These are phyloP conservation scores for Yamagishiella unicocca DNA, from an alignment of 139 green algal genomes.

Conservation along the genomic window DNA sequence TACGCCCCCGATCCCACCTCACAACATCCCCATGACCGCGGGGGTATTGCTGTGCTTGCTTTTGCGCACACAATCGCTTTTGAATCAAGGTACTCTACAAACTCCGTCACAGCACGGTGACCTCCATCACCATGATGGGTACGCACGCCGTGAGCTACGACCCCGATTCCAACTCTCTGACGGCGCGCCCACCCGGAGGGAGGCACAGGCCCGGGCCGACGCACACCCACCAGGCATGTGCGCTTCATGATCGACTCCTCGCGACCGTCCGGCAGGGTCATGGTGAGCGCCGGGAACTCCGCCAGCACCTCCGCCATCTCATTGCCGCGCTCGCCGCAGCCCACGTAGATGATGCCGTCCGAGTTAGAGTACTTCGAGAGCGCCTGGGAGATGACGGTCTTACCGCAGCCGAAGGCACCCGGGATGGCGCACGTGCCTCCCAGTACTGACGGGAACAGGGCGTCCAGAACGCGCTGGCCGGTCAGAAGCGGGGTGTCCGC, in stretches of 20 bases:
- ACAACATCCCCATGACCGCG: no score
- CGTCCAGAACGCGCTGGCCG: conserved; percentile 97
- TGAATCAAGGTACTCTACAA: no score
- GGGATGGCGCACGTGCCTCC: conserved; percentile 98
- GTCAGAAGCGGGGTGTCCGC: conserved; percentile 98
- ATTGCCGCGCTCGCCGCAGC: conserved; percentile 97
- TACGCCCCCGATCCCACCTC: no score
- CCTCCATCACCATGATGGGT: no score
- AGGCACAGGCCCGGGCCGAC: neutral
- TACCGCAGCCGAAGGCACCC: conserved; percentile 98
- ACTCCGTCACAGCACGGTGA: no score
- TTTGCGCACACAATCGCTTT: no score
- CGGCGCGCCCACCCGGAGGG: no score
- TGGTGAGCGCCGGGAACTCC: conserved; percentile 98
- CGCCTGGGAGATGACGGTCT: conserved; percentile 99
- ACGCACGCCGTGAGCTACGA: no score
- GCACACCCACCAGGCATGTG: conserved; percentile 85
- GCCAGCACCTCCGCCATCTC: conserved; percentile 92
- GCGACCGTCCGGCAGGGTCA: conserved; percentile 96
- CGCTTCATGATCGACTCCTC: conserved; percentile 99
- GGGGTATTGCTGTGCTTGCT: no score
- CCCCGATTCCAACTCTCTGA: no score
- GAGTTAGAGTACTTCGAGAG: conserved; percentile 99
- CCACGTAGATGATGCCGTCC: conserved; percentile 99
- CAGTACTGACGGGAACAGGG: conserved; percentile 97